These are phyloP conservation scores for Clonostachys rhizophaga DNA, from an alignment of 2,329 filamentous ascomycete species.

Conservation along the genomic window DNA sequence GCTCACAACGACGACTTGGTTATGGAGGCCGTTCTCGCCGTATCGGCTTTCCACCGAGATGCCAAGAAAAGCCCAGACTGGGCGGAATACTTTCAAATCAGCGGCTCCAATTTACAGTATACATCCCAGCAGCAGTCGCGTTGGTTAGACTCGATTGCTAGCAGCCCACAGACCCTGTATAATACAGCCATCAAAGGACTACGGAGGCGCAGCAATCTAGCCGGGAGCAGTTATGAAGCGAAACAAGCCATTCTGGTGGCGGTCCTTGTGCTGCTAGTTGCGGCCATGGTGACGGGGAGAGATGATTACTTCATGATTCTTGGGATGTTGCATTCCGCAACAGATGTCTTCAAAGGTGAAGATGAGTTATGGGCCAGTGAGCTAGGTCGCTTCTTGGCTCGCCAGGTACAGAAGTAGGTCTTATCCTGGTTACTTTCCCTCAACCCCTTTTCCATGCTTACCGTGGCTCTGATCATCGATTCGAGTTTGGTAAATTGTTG, in stretches of 20 bases:
- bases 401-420: conserved; percentile 17
- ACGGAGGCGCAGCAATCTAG: too few species aligned
- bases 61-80: too few species aligned
- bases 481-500: neutral
- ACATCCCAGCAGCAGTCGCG: too few species aligned
- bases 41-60: conserved; percentile 12
- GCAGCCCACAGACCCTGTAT: too few species aligned
- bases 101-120: too few species aligned
- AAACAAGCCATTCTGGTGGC: conserved; percentile 9
- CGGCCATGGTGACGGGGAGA: conserved; percentile 13
- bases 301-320: conserved; percentile 16
- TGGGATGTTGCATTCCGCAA: conserved; percentile 15
- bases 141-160: too few species aligned
- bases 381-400: conserved; percentile 10
- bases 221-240: too few species aligned
- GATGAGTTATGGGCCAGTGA: conserved; percentile 8
- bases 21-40: conserved; percentile 14
- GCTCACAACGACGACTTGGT: conserved; percentile 11
- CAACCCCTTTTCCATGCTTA: too few species aligned
- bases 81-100: too few species aligned
- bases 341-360: conserved; percentile 15
- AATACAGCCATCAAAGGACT: too few species aligned
- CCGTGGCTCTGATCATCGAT: too few species aligned
- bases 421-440: neutral
- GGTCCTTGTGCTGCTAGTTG: conserved; percentile 13